phyloP scores from a whole-genome alignment of 1,139 yeast genomes.

The Yamadazyma diddensiae region DNA sequence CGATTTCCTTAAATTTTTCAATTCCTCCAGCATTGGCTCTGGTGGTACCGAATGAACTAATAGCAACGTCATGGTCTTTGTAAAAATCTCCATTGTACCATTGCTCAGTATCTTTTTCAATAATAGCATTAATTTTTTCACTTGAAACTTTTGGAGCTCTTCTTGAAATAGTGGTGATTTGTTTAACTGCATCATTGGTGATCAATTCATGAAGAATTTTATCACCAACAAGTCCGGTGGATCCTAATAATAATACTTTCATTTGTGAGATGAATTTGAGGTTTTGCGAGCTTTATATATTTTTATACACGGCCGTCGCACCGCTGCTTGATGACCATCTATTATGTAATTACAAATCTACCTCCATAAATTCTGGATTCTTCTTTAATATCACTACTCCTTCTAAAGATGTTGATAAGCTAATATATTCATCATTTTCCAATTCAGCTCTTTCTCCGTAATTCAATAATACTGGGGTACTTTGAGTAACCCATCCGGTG shows the following conservation, averaged over 20 bases:
- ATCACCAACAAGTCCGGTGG: slow-evolving; percentile 62
- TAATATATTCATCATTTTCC: slow-evolving; percentile 89
- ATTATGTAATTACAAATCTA: slow-evolving; percentile 25
- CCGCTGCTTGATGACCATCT: too few relatives aligned
- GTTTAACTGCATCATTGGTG: slow-evolving; percentile 22
- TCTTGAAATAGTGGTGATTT: slow-evolving; percentile 48
- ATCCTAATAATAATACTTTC: slow-evolving; percentile 46
- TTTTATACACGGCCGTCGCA: background rate
- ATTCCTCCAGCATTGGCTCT: slow-evolving; percentile 56
- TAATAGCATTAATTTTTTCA: slow-evolving; percentile 25
- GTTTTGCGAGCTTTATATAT: background rate
- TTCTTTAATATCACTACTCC: slow-evolving; percentile 91
- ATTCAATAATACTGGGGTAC: slow-evolving; percentile 91
- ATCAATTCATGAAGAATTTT: slow-evolving; percentile 40
- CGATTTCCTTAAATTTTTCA: slow-evolving; percentile 65
- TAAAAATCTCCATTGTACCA: slow-evolving; percentile 34
- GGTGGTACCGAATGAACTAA: slow-evolving; percentile 68
- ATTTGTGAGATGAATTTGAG: slow-evolving; percentile 8
- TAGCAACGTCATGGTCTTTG: slow-evolving; percentile 13
- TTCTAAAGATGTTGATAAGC: slow-evolving; percentile 79
- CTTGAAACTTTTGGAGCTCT: slow-evolving; percentile 22
- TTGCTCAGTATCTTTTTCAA: slow-evolving; percentile 34
- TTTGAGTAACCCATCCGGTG: slow-evolving; percentile 99
- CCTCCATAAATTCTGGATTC: slow-evolving; percentile 84
- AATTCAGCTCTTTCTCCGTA: slow-evolving; percentile 96